Base-by-base conservation (phyloP, 495 filamentous ascomycete genomes). In the Penicillium egyptiacum region DNA sequence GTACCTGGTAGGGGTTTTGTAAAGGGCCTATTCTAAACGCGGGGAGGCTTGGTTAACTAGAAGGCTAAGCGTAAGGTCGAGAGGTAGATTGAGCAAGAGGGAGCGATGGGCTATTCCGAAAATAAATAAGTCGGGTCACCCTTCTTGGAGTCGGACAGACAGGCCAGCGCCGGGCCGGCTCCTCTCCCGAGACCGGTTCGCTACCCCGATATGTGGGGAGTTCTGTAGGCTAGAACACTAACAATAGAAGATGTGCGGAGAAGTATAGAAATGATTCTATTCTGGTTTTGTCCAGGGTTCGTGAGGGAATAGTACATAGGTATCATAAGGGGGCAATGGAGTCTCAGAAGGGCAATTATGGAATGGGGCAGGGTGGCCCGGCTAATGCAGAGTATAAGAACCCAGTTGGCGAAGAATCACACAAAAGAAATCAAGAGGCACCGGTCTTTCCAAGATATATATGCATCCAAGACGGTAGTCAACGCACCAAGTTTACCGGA, bases 281-380 rank as follows among this genome's bases (percentile, higher is more conserved):
- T 61, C 56, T 47, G 42, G 43, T 31, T 46, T 46, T 40, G 10
- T 39, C 54, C 42, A 58, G 55, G 37, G 47, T 31, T 42, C 26
- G 57, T 50, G 37, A 56, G 62, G 57, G 63, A 70, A 53, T 58
- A 64, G 62, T 72, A 68, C 68, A 69, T 55, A 72, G 69, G 71
- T 74, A 74, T 74, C 71, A 70, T 64, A 37, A 54, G 37, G 30
- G 50, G 39, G 33, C 37, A 47, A 16, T 16, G 44, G 45, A 5
- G 12, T 23, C 17, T 16, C 45, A 30, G n/a, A 28, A 53, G 50
- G 39, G 44, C 37, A 66, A 67, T 58, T 65, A 68, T 52, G 45
- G 63, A 66, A 66, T 53, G 40, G 53, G 55, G 61, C 58, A 54
- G 52, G 28, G 26, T 26, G 49, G 41, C 66, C 60, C 61, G 57